Base-by-base conservation (phyloP, 1,284 basidiomycete genomes). In the Trametes polyzona region DNA sequence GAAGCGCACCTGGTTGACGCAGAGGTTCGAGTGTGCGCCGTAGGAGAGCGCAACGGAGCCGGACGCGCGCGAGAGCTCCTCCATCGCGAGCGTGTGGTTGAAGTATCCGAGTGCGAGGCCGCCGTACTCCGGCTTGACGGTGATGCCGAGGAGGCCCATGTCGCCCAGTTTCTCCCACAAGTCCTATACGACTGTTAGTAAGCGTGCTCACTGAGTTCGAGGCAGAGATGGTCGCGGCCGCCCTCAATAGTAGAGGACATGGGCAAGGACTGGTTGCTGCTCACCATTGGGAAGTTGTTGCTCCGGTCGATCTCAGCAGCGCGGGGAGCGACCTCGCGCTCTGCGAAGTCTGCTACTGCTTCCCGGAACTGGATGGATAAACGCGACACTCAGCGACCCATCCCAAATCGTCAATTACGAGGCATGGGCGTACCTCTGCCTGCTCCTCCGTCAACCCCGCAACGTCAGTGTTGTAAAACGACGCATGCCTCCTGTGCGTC, bases 1-100 rank as follows among this genome's bases (percentile, higher is more conserved):
- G 27, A 24, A 39, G 29, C 64, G 10, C 23, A 69, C 68, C 62
- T 70, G 92, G 73, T 96, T 96, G 21, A 90, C 87, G 71, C 94
- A 95, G 19, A 94, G 80, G 71, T 95, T 96, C 4, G 93, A 95
- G 69, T 98, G 96, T 11, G 95, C 95, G 52, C 95, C 95, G 66
- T 98, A 98, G 3, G 92, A 95, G 10, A 98, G 83, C 1, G 90
- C 95, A 30, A 98, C 88, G 3, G 92, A 93, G 21, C 94, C 95
- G 6, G 93, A 96, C 7, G 93, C 92, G 26, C 87, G 79, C 24
- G 94, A 96, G 52, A 98, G 78, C 65, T 93, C 91, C 75, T 97
- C 94, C 94, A 96, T 96, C 3, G 92, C 94, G 43, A 97, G 80
- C 2, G 90, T 89, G 72, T 97, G 95, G 58, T 94, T 85, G 56